Conservation (phyloP, 164 flowering plant species). For the Umbellularia californica region DNA sequence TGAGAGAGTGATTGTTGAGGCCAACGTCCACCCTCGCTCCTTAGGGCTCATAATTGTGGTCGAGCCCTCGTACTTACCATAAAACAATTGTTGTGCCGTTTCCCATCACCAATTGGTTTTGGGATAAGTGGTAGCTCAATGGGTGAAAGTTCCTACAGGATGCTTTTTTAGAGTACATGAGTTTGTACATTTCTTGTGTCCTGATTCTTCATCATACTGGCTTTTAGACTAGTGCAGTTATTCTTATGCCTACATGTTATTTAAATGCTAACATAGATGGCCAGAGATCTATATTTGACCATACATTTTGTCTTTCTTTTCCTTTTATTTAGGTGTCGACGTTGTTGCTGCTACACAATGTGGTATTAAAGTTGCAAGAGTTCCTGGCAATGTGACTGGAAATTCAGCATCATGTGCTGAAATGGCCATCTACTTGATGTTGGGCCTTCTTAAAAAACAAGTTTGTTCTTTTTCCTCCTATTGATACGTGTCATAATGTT, state of each 20-base stretch:
- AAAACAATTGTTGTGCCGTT: too few species aligned
- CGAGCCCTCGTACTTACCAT: too few species aligned
- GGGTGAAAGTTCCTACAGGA: background rate
- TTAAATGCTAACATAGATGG: background rate
- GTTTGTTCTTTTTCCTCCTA: conserved; percentile 27
- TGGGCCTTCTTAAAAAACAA: conserved; percentile 86
- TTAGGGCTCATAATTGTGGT: too few species aligned
- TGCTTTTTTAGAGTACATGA: background rate
- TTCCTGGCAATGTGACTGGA: conserved; percentile 66
- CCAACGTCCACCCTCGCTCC: too few species aligned
- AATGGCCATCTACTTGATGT: conserved; percentile 81
- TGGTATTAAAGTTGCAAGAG: conserved; percentile 89
- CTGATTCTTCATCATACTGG: background rate
- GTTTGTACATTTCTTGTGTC: background rate
- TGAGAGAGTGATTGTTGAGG: too few species aligned
- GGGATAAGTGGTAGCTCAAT: too few species aligned
- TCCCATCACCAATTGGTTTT: too few species aligned
- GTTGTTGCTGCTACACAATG: conserved; percentile 63
- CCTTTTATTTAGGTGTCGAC: conserved; percentile 57
- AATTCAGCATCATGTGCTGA: conserved; percentile 94
- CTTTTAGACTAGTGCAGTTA: background rate
- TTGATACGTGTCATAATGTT: background rate
- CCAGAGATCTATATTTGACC: background rate
- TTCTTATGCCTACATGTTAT: background rate
- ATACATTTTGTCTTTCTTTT: background rate